Evolutionary conservation across 176 grass and related monocot species (phyloP).

Genomic region (Pontederia crassipes): DNA sequence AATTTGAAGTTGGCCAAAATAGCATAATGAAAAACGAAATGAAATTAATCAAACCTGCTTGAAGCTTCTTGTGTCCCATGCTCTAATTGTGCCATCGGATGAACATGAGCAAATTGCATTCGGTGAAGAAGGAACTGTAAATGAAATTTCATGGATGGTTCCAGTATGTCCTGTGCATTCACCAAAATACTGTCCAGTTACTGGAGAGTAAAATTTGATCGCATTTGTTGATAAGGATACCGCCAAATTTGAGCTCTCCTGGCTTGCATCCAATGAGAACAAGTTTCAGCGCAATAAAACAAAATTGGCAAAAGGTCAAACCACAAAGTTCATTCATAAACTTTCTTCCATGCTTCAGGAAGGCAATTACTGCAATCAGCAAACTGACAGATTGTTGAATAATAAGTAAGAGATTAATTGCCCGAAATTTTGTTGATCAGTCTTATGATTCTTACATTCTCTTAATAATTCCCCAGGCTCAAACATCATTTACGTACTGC

Average conservation of each 20-base stretch:
- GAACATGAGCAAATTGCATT: slow-evolving; percentile 79
- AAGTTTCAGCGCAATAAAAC: slow-evolving; percentile 10
- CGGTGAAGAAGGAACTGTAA: slow-evolving; percentile 53
- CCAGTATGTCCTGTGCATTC: slow-evolving; percentile 60
- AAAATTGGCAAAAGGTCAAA: too few species aligned
- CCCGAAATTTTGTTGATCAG: too few species aligned
- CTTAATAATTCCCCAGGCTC: too few species aligned
- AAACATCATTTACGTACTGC: too few species aligned
- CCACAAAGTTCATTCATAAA: too few species aligned
- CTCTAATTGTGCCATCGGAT: slow-evolving; percentile 75
- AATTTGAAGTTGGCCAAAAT: too few species aligned
- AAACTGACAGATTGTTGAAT: too few species aligned
- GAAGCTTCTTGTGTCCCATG: slow-evolving; percentile 82
- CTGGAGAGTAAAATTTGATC: slow-evolving; percentile 74
- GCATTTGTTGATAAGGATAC: slow-evolving; percentile 71
- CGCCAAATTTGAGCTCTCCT: slow-evolving; percentile 70
- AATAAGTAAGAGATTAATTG: too few species aligned
- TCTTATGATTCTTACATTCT: too few species aligned
- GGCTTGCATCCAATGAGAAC: slow-evolving; percentile 36
- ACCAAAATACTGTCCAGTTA: slow-evolving; percentile 73
- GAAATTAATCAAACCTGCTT: slow-evolving; percentile 50
- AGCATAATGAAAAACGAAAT: background rate
- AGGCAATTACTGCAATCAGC: too few species aligned
- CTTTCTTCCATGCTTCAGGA: too few species aligned
- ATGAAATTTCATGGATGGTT: slow-evolving; percentile 72